Percentiles rank a stretch among this genome's conserved stretches.
Conservation (phyloP, 192 early-diverging fungal species). For the Geranomyces michiganensis region DNA sequence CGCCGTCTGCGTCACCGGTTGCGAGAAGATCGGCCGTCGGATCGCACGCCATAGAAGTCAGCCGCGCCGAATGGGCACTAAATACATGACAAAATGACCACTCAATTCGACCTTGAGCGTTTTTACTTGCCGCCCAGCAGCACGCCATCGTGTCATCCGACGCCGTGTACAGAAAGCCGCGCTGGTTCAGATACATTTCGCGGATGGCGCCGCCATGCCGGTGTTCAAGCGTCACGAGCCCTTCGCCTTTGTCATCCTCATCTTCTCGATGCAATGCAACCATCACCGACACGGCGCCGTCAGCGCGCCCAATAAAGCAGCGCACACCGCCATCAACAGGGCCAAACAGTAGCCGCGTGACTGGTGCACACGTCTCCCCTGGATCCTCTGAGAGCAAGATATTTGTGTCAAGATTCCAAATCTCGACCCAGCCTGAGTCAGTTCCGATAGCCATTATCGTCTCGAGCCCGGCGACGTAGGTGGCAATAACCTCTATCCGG, state of each 20-base stretch:
- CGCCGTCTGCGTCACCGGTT: slow-evolving; percentile 20
- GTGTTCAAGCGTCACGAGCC: background rate
- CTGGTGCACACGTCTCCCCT: background rate
- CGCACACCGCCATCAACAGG: background rate
- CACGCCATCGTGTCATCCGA: slow-evolving; percentile 23
- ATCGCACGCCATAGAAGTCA: slow-evolving; percentile 14
- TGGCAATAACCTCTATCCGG: background rate
- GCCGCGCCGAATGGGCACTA: background rate
- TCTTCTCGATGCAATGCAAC: background rate
- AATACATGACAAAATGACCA: slow-evolving; percentile 6
- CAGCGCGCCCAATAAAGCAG: slow-evolving; percentile 2
- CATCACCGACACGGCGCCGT: background rate
- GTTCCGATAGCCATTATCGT: slow-evolving; percentile 16
- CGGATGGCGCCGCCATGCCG: slow-evolving; percentile 8
- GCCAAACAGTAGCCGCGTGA: slow-evolving; percentile 3
- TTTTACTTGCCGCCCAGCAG: slow-evolving; percentile 1
- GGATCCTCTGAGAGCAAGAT: background rate
- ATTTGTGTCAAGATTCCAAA: slow-evolving; percentile 19
- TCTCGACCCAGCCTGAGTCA: slow-evolving; percentile 5
- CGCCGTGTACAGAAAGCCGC: slow-evolving; percentile 9
- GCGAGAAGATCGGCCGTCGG: background rate
- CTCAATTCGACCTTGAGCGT: background rate
- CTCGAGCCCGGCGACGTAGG: background rate
- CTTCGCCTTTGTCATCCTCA: background rate
- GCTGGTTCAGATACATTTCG: slow-evolving; percentile 1